Evolutionary conservation across 1,284 basidiomycete species (phyloP), one percentile per base, ranked within the genome.

Genomic region (Sporisorium reilianum): DNA sequence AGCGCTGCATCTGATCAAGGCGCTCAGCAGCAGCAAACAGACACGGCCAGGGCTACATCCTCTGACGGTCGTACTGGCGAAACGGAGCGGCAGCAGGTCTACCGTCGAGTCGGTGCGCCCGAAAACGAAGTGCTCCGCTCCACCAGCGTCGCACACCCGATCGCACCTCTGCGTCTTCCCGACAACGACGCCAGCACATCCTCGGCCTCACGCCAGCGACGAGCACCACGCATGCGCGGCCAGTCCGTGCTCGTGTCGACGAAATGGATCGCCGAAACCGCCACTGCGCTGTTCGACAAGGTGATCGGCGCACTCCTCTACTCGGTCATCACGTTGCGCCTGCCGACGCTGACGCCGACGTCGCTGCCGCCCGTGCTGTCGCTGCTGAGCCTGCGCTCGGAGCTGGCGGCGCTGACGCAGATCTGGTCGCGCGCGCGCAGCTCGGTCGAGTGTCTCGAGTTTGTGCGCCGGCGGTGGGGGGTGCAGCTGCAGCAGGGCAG

Each of bases 391-490:
- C 25, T 79, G 41, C 62, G 77, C 2, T 74, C 75, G 1, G 70
- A 77, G 36, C 52, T 79, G 8, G 66, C 73, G 0, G 46, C 59
- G 11, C 30, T 79, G 26, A 69, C 72, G 11, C 59, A 40, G 45
- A 61, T 77, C 38, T 79, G 77, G 77, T 58, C 63, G 7, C 38
- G 41, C 25, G 77, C 77, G 2, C 48, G 77, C 7, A 48, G 51
- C 46, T 66, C 68, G 2, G 63, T 79, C 38, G 77, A 79, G 40
- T 79, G 77, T 40, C 69, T 79, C 38, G 77, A 79, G 26, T 79
- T 79, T 25, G 77, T 79, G 5, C 54, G 72, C 3, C 56, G 77
- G 16, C 6, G 77, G 18, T 79, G 77, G 77, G 75, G 75, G 1
- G 66, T 69, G 23, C 52, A 51, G 23, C 49, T 75, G 5, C 41